Conservation (phyloP, 352 stramenopile genomes). For the Blastocystis sp. region DNA sequence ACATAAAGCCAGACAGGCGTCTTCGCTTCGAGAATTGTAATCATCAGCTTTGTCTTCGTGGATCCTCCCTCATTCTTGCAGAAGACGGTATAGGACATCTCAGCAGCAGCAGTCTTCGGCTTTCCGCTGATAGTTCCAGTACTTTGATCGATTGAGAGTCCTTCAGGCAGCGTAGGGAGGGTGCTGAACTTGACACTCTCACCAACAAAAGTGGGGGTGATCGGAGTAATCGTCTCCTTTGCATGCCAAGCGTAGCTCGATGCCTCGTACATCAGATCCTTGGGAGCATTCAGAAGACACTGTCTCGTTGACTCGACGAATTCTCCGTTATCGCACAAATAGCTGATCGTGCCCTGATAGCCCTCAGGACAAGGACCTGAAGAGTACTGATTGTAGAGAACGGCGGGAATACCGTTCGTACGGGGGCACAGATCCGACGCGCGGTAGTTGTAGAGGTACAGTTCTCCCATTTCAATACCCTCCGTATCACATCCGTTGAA, state of each 20-base stretch:
- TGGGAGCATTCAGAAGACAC: background rate
- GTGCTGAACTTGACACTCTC: background rate
- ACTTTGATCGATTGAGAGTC: background rate
- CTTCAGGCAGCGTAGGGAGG: background rate
- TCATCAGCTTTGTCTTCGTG: background rate
- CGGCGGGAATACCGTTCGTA: background rate
- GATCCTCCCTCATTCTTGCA: background rate
- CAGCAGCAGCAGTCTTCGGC: background rate
- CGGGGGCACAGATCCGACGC: background rate
- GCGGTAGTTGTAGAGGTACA: background rate
- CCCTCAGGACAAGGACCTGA: background rate
- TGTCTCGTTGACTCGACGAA: background rate
- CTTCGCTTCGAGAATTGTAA: background rate
- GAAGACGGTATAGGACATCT: background rate
- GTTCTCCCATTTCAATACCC: slow-evolving; percentile 15
- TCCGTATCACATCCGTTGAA: background rate
- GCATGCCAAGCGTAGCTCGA: background rate
- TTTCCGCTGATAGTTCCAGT: slow-evolving; percentile 17
- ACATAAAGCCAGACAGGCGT: background rate
- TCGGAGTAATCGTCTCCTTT: background rate
- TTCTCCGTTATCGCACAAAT: background rate
- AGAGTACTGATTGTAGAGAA: background rate
- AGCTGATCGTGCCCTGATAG: background rate
- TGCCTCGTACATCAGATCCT: background rate
- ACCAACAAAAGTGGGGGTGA: background rate